phyloP scores from a whole-genome alignment of 805 yeast genomes.

The Metschnikowia hibisci region DNA sequence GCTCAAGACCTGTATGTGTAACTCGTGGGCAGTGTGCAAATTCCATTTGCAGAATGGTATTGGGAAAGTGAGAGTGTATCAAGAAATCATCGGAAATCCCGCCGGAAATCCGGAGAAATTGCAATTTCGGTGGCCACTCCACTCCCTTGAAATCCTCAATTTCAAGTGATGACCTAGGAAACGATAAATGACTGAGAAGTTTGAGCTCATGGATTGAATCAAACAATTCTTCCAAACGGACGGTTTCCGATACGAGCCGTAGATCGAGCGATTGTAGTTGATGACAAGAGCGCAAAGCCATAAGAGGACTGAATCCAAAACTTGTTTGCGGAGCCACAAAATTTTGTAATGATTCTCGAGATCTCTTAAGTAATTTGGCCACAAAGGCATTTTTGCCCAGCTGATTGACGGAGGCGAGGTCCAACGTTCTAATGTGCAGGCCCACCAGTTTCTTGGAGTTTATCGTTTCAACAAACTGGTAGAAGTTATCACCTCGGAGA shows the following conservation, averaged over 20 bases:
- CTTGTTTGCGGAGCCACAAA: conserved; percentile 93
- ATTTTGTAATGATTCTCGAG: conserved; percentile 57
- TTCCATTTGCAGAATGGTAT: conserved; percentile 64
- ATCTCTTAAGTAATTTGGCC: conserved; percentile 75
- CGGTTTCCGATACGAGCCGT: conserved; percentile 85
- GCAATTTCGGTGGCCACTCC: conserved; percentile 75
- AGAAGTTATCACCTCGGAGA: conserved; percentile 65
- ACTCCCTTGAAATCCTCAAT: conserved; percentile 55
- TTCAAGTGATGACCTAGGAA: conserved; percentile 81
- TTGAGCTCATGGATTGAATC: conserved; percentile 62
- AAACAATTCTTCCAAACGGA: conserved; percentile 77
- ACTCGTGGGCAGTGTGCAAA: conserved; percentile 86
- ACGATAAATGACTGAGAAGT: conserved; percentile 67
- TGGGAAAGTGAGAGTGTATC: conserved; percentile 65
- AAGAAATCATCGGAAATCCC: conserved; percentile 84
- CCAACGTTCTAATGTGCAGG: conserved; percentile 57
- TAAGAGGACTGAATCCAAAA: conserved; percentile 86
- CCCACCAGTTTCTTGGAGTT: conserved; percentile 52
- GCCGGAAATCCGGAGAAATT: conserved; percentile 76
- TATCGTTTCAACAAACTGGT: conserved; percentile 66
- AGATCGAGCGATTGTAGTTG: conserved; percentile 65
- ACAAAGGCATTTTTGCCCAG: conserved; percentile 89
- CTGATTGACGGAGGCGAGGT: conserved; percentile 78
- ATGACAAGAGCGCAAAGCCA: conserved; percentile 71
- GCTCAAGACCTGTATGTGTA: conserved; percentile 59